Base-by-base conservation (phyloP, 306 rosid genomes). In the Pyrus bretschneideri region DNA sequence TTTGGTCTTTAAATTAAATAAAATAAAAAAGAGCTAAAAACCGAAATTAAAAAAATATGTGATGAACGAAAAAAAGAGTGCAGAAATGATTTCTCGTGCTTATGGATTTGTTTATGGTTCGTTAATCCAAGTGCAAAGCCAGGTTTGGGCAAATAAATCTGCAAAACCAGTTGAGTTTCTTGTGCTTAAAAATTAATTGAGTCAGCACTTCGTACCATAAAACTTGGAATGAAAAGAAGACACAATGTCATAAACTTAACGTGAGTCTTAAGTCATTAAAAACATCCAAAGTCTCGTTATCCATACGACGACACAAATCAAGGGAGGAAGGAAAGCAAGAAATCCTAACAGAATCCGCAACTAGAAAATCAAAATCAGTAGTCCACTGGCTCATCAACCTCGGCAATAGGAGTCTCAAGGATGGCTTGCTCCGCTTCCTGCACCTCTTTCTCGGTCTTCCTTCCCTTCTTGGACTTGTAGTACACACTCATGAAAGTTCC, bases 401-500 rank as follows among this genome's bases (percentile, higher is more conserved):
- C 98, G 5, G 91, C 98, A 77, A 80, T 79, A n/a, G 96, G 92
- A 65, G 84, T 86, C 76, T 95, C 98, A 44, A 83, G 87, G 80
- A 90, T 91, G 54, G 96, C 98, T 79, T 87, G 93, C 79, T 95
- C 98, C 0, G 97, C 98, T 81, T 95, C 98, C 70, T 85, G 89
- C 59, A 95, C 98, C 88, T 95, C 98, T 89, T 92, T 95, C 91
- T 95, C 98, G 2, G 97, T 90, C 83, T 95, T 95, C 89, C 96
- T 83, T 38, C 98, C 98, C 91, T 95, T 95, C 91, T 95, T 95
- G 30, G 87, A 95, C 86, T 95, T 92, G 93, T 95, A 95, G 86
- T 90, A 95, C 76, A 95, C 90, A 74, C 97, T 92, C 98, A 95
- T 95, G 60, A 92, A 95, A 57, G 92, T 92, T 71, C 98, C 97